Base-by-base conservation (phyloP, 148 eudicot species). In the Rhododendron ferrugineum region DNA sequence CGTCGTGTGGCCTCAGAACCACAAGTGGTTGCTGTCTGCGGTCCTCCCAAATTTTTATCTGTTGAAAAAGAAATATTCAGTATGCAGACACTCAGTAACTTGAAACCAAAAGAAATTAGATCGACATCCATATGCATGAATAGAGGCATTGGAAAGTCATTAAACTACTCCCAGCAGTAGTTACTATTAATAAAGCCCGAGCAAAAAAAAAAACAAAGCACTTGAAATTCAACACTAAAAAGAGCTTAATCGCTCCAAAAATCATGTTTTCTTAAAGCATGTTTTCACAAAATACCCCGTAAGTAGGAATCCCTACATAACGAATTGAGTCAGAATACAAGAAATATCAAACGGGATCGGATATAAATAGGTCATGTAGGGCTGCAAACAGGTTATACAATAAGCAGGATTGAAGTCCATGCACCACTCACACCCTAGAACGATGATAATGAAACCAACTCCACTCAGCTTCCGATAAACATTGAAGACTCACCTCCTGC, bases 41-140 rank as follows among this genome's bases (percentile, higher is more conserved):
- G 75, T 97, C 99, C 87, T 93, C 98, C 99, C 99, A 97, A 84
- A 97, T 95, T 88, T 97, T 97, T 75, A 97, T 92, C 99, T 97
- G 98, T 74, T 49, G 46, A 83, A 52, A 60, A 88, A 28, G 40
- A 32, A 44, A 68, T 37, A 58, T 47, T 44, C 15, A 68, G 42
- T 49, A 85, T 15, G 22, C 20, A 85, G 13, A 64, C 30, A 80
- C 40, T 49, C 42, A 70, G 66, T 18, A 30, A 66, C 15, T 30
- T 77, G 74, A 42, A 40, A 36, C 23, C 47, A 50, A 75, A 86
- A 60, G 22, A 72, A 66, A 52, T 70, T 15, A 79, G 83, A 50
- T 49, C 62, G 28, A 76, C 81, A 56, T 40, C 5, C 37, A 79
- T 47, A 46, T 20, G 58, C 34, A 62, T 49, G 78, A n/a, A 32